Percentiles rank a stretch among this genome's conserved stretches.
Conservation (phyloP, 176 grass and related monocot genomes). For the Raddia distichophylla region DNA sequence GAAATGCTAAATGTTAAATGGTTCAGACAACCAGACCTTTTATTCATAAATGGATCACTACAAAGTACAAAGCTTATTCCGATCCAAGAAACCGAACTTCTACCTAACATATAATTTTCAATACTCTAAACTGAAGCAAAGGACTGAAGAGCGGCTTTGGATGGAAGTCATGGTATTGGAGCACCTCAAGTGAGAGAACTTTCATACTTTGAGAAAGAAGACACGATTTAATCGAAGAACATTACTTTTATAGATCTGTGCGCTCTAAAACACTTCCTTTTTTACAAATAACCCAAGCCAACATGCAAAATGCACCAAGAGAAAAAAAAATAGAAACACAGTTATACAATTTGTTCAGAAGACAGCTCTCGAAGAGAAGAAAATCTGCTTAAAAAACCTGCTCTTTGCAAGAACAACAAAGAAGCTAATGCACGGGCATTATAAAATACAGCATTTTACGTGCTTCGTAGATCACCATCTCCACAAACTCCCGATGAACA, state of each 20-base stretch:
- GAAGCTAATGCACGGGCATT: not conserved
- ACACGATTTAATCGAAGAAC: not conserved
- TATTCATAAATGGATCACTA: not conserved
- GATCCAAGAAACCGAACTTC: not conserved
- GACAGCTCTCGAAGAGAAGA: not conserved
- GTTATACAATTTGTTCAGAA: not conserved
- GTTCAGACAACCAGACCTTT: not conserved
- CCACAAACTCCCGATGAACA: not conserved
- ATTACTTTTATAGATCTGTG: not conserved
- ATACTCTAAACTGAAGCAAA: not conserved
- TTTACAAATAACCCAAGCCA: not conserved
- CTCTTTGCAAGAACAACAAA: not conserved
- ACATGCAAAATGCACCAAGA: not conserved
- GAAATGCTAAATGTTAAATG: not conserved
- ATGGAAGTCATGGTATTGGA: not conserved
- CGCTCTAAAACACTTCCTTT: not conserved
- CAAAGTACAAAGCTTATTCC: not conserved
- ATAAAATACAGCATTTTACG: not conserved
- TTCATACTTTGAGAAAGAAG: no score
- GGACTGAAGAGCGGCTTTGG: not conserved
- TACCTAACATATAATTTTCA: not conserved
- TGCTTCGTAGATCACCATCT: not conserved
- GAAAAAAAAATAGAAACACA: constrained; percentile 2
- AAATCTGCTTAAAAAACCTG: not conserved
- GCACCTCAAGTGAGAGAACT: not conserved